Percentiles rank a stretch among this genome's conserved stretches.
Conservation (phyloP, 129 eudicot species). For the Dittrichia graveolens region DNA sequence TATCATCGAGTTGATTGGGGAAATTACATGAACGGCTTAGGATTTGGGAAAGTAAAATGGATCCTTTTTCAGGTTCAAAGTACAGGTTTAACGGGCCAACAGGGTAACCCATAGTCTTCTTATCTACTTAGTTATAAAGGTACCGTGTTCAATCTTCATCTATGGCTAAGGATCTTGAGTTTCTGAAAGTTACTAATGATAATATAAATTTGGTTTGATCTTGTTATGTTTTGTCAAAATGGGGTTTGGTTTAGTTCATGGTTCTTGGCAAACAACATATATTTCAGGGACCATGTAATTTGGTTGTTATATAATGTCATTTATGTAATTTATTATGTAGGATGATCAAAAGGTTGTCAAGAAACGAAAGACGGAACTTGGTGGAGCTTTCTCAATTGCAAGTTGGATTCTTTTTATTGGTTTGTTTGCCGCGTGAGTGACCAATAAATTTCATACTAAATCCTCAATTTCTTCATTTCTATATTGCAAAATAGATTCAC, state of each 20-base stretch:
- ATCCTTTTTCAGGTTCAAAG: no score
- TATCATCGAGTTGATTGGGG: no score
- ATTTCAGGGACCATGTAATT: not conserved
- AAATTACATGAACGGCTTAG: no score
- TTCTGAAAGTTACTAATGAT: not conserved
- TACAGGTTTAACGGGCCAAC: no score
- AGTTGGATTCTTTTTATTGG: conserved; percentile 97
- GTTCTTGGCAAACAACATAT: conserved; percentile 5
- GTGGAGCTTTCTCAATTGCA: conserved; percentile 93
- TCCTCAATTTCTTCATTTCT: conserved; percentile 19
- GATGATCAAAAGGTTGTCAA: conserved; percentile 89
- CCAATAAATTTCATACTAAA: not conserved
- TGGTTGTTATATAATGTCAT: not conserved
- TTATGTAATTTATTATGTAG: conserved; percentile 31
- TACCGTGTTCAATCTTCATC: not conserved
- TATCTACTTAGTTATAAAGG: no score
- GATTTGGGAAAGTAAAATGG: no score
- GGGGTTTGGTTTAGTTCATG: not conserved
- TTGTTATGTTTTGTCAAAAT: not conserved
- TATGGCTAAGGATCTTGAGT: not conserved
- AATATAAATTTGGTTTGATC: not conserved
- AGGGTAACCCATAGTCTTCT: no score
- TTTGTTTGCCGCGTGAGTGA: conserved; percentile 83
- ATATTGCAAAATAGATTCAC: conserved; percentile 1
- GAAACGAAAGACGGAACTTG: conserved; percentile 95